These are phyloP conservation scores for Hordeum marinum DNA, from an alignment of 176 grass and related monocot species.

Conservation along the genomic window DNA sequence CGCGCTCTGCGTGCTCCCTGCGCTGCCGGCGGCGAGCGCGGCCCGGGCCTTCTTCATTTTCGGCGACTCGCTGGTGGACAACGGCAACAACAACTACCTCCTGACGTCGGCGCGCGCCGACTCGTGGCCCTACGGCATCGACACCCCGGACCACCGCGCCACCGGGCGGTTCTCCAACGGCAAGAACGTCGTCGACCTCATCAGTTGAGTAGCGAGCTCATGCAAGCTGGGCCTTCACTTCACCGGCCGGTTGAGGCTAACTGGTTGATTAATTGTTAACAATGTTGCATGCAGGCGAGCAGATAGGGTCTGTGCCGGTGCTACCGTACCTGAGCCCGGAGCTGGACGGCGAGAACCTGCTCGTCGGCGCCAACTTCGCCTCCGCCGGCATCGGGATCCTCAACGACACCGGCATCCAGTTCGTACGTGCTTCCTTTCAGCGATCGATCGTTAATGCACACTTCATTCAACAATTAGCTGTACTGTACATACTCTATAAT, in stretches of 20 bases:
- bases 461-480: not conserved
- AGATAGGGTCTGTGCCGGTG: constrained; percentile 53
- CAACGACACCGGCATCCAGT: constrained; percentile 90
- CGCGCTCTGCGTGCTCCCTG: constrained; percentile 1
- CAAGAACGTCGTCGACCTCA: constrained; percentile 76
- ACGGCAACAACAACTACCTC: constrained; percentile 93
- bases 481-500: not conserved
- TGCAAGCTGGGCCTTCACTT: not conserved
- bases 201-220: constrained; percentile 46
- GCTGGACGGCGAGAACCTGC: constrained; percentile 69
- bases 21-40: constrained; percentile 5
- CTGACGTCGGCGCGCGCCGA: constrained; percentile 66
- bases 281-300: constrained; percentile 48
- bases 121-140: constrained; percentile 78
- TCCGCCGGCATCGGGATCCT: constrained; percentile 93
- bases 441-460: not conserved
- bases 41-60: constrained; percentile 93
- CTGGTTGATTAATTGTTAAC: not conserved
- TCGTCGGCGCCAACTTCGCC: constrained; percentile 91
- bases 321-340: constrained; percentile 81
- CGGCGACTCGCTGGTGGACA: constrained; percentile 93
- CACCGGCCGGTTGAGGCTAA: not conserved
- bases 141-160: constrained; percentile 57
- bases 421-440: constrained; percentile 35
- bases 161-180: constrained; percentile 82